Conservation (phyloP, 306 rosid genomes). For the Fragaria iinumae region DNA sequence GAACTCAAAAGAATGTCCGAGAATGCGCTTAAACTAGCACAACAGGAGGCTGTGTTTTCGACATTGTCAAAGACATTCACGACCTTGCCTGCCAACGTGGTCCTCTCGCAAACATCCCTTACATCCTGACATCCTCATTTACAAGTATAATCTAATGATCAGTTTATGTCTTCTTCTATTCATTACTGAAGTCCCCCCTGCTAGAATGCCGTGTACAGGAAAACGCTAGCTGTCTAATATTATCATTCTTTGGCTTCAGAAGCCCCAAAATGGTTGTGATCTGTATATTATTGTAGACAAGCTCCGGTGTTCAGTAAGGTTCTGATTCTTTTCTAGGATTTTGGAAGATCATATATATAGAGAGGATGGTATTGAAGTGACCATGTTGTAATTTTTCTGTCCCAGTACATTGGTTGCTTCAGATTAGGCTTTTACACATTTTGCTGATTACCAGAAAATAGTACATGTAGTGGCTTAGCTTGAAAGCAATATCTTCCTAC, state of each 20-base stretch:
- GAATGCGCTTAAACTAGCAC: constrained; percentile 82
- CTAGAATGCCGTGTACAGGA: constrained; percentile 63
- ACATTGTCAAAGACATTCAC: constrained; percentile 84
- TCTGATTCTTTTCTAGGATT: constrained; percentile 21
- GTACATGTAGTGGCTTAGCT: not conserved
- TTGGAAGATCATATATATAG: constrained; percentile 5
- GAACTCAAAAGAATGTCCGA: constrained; percentile 67
- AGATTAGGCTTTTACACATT: not conserved
- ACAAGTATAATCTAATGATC: constrained; percentile 52
- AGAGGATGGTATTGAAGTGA: constrained; percentile 12
- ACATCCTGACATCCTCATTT: constrained; percentile 79
- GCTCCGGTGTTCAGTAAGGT: constrained; percentile 23
- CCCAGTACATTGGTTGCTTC: constrained; percentile 15
- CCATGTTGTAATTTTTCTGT: constrained; percentile 18
- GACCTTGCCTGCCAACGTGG: constrained; percentile 78
- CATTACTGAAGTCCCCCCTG: constrained; percentile 3
- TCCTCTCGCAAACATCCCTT: constrained; percentile 59
- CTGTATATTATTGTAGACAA: constrained; percentile 31
- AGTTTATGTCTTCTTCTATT: not conserved
- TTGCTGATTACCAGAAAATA: not conserved
- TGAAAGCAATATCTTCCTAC: not conserved
- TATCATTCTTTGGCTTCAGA: constrained; percentile 46
- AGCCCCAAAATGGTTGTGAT: constrained; percentile 30
- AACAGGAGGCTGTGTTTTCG: constrained; percentile 93
- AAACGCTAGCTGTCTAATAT: constrained; percentile 37